A percentile compares a stretch with the other conserved stretches of the same genome.
phyloP scores from a whole-genome alignment of 306 rosid genomes.

The Cicer bijugum region DNA sequence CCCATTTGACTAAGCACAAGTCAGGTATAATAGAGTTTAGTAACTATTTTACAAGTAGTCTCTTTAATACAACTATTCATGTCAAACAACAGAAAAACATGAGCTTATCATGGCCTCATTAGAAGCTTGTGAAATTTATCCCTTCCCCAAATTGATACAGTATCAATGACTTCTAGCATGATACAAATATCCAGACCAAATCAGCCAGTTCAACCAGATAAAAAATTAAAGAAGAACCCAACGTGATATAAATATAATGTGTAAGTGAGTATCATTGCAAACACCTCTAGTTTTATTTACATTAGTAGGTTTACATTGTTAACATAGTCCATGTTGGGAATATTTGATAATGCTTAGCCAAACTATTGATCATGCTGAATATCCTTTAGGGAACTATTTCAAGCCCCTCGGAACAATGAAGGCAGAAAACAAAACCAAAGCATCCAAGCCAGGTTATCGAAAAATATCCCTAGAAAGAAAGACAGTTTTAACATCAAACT shows the following conservation, averaged over 20 bases:
- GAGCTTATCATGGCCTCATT: slow-evolving; percentile 2
- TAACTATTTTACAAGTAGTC: background rate
- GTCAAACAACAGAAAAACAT: background rate
- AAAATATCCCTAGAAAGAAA: background rate
- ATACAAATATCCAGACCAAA: background rate
- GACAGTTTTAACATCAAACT: background rate
- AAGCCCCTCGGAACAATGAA: background rate
- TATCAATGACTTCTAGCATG: slow-evolving; percentile 12
- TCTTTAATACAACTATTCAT: background rate
- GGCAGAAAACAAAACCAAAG: background rate
- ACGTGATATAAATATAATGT: background rate
- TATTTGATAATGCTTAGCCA: too few relatives aligned
- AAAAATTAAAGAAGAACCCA: background rate
- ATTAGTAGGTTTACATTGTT: background rate
- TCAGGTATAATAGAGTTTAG: background rate
- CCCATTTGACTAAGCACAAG: background rate
- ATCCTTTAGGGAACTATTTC: background rate
- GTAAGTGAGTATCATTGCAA: background rate
- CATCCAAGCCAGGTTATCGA: background rate
- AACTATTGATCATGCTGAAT: background rate
- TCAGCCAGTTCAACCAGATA: background rate
- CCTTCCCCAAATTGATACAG: background rate
- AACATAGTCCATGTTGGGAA: too few relatives aligned
- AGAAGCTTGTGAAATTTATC: slow-evolving; percentile 10
- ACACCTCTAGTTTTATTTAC: background rate